phyloP scores from a whole-genome alignment of 2,329 filamentous ascomycete genomes.

The Aspergillus transmontanensis region DNA sequence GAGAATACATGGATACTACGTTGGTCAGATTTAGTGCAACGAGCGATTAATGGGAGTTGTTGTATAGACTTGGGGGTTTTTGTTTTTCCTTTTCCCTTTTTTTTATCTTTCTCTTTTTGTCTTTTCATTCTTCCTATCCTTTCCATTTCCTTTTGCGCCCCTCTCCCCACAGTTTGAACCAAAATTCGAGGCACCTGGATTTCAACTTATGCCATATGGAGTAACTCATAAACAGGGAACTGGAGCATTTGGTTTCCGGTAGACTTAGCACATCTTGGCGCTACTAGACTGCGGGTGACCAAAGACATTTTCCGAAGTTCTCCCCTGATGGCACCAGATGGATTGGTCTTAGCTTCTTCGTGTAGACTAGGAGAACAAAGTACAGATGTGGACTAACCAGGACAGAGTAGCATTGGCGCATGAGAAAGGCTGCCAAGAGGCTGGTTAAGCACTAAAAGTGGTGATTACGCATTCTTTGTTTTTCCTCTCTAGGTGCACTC shows the following conservation, averaged over 20 bases:
- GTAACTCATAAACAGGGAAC: not conserved
- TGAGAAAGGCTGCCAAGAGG: slow-evolving; percentile 12
- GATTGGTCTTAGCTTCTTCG: not conserved
- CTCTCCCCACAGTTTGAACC: not conserved
- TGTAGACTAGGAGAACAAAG: not conserved
- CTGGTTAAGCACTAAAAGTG: slow-evolving; percentile 14
- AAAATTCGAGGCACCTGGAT: not conserved
- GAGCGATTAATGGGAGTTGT: not conserved
- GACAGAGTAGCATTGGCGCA: not conserved
- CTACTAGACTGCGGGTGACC: not conserved
- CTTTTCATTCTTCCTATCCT: not conserved
- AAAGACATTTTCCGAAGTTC: slow-evolving; percentile 5
- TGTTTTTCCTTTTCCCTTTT: not conserved
- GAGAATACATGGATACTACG: not conserved
- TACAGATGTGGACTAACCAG: not conserved
- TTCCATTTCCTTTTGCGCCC: not conserved
- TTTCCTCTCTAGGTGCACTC: not conserved
- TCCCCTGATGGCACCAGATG: not conserved
- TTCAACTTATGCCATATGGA: not conserved
- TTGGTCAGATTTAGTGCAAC: not conserved
- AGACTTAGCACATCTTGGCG: slow-evolving; percentile 3
- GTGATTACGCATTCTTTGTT: slow-evolving; percentile 16
- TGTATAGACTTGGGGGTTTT: not conserved
- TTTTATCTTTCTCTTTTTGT: not conserved
- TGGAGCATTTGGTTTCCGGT: not conserved